phyloP scores from a whole-genome alignment of 768 basidiomycete species.

The Rhodotorula babjevae region DNA sequence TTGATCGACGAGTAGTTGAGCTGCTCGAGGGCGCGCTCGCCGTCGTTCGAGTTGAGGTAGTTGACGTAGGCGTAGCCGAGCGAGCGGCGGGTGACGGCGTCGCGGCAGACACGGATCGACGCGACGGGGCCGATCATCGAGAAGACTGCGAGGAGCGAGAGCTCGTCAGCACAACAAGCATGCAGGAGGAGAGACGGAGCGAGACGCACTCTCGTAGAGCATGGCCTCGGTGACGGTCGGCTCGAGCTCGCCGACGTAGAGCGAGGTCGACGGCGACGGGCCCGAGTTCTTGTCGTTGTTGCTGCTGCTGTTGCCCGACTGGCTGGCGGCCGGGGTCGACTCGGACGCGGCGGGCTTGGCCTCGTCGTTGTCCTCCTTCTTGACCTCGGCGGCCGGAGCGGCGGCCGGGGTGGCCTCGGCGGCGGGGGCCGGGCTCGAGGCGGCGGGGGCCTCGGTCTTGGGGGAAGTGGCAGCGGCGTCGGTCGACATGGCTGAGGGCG shows the following conservation, averaged over 20 bases:
- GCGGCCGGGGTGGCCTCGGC: conserved; percentile 20
- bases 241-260: conserved; percentile 99
- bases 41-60: conserved; percentile 91
- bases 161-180: no score
- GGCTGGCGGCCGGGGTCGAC: conserved; percentile 24
- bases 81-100: conserved; percentile 98
- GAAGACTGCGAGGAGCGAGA: conserved; percentile 56
- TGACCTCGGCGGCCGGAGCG: conserved; percentile 29
- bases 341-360: conserved; percentile 7
- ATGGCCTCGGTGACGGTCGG: conserved; percentile 97
- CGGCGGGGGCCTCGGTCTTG: conserved; percentile 37
- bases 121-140: conserved; percentile 99
- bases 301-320: conserved; percentile 12
- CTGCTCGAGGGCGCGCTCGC: conserved; percentile 96
- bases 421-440: conserved; percentile 8
- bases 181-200: no score
- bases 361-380: conserved; percentile 23
- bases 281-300: conserved; percentile 14
- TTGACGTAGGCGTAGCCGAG: conserved; percentile 99
- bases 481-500: conserved; percentile 35
- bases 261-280: conserved; percentile 53
- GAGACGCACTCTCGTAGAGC: conserved; percentile 74
- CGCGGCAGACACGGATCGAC: conserved; percentile 98
- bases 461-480: conserved; percentile 32
- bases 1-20: conserved; percentile 99